phyloP scores from a whole-genome alignment of 2,329 filamentous ascomycete species.

The Rasamsonia emersonii region DNA sequence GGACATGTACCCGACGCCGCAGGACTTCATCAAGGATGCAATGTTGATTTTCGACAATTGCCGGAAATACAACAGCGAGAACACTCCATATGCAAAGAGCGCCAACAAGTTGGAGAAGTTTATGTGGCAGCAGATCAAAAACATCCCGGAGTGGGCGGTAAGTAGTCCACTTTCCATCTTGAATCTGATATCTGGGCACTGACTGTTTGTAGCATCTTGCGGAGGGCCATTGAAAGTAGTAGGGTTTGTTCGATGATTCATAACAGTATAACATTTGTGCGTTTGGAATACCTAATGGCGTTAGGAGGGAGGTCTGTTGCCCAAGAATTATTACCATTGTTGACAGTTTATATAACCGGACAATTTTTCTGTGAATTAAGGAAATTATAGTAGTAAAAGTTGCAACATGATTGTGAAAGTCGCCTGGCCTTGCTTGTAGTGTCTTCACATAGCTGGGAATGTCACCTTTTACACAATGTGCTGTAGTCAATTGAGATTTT shows the following conservation, averaged over 20 bases:
- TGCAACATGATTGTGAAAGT: too few species aligned
- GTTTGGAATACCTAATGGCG: background rate
- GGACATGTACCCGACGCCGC: conserved; percentile 81
- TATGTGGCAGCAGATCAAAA: conserved; percentile 89
- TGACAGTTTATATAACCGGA: too few species aligned
- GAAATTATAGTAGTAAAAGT: too few species aligned
- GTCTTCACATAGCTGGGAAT: too few species aligned
- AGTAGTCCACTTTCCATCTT: conserved; percentile 17
- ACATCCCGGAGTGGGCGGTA: conserved; percentile 84
- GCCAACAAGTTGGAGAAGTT: conserved; percentile 89
- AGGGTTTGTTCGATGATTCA: too few species aligned
- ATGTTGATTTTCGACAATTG: conserved; percentile 91
- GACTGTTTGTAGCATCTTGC: conserved; percentile 30
- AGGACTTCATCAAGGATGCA: conserved; percentile 86
- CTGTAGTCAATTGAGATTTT: too few species aligned
- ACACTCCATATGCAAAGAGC: conserved; percentile 86
- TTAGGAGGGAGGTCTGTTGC: too few species aligned
- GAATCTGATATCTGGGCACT: conserved; percentile 5
- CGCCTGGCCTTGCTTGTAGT: too few species aligned
- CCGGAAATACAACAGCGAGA: conserved; percentile 92
- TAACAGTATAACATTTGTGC: too few species aligned
- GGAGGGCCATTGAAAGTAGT: conserved; percentile 14
- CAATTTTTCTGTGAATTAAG: too few species aligned
- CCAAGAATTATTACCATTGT: too few species aligned
- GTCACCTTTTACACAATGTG: too few species aligned